phyloP scores from a whole-genome alignment of 192 early-diverging fungal genomes.

The Funneliformis geosporum region DNA sequence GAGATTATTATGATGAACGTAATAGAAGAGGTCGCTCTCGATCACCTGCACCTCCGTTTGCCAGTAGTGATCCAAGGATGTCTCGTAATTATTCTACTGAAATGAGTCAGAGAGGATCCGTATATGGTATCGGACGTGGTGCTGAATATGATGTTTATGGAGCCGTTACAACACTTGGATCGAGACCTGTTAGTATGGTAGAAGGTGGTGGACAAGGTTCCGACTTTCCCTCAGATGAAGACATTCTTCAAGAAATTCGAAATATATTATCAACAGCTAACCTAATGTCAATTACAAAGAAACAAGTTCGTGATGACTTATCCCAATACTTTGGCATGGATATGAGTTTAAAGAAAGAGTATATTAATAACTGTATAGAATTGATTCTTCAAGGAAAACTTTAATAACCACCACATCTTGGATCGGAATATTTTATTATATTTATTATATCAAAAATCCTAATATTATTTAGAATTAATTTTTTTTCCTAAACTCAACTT shows the following conservation, averaged over 20 bases:
- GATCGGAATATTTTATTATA: background rate
- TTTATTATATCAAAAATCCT: background rate
- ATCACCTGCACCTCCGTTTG: slow-evolving; percentile 41
- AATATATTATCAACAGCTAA: slow-evolving; percentile 86
- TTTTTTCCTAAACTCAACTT: background rate
- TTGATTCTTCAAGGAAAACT: slow-evolving; percentile 27
- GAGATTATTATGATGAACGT: slow-evolving; percentile 30
- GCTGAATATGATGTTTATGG: slow-evolving; percentile 17
- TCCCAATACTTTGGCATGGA: slow-evolving; percentile 80
- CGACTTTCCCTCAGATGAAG: slow-evolving; percentile 62
- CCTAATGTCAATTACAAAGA: slow-evolving; percentile 97
- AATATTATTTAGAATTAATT: background rate
- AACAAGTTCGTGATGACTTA: slow-evolving; percentile 93
- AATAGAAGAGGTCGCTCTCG: slow-evolving; percentile 32
- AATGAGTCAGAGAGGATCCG: background rate
- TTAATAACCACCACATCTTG: no score
- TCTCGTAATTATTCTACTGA: background rate
- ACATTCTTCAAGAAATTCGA: slow-evolving; percentile 65
- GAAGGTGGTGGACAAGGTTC: background rate
- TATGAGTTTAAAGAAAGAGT: slow-evolving; percentile 76
- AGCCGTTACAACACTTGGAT: background rate
- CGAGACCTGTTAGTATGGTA: slow-evolving; percentile 3
- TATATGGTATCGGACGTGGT: background rate
- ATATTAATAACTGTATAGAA: slow-evolving; percentile 88
- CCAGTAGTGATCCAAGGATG: slow-evolving; percentile 12